These are phyloP conservation scores for Coleophoma cylindrospora DNA, from an alignment of 2,329 filamentous ascomycete genomes.

Conservation along the genomic window DNA sequence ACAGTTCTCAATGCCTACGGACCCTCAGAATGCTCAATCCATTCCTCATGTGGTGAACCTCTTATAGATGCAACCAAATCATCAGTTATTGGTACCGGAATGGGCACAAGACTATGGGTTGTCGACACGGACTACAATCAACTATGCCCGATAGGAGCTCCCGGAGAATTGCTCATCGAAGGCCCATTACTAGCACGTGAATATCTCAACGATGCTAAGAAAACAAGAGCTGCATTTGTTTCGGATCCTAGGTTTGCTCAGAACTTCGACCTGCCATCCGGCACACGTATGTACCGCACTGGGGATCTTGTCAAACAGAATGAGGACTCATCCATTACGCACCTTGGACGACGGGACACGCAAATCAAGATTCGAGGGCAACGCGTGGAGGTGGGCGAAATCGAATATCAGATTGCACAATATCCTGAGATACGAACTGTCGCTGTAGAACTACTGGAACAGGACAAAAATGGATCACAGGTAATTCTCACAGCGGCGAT, in stretches of 20 bases:
- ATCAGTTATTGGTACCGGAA: neutral
- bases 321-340: neutral
- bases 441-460: slow-evolving; percentile 1
- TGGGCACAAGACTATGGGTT: slow-evolving; percentile 2
- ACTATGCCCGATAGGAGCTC: slow-evolving; percentile 22
- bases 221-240: slow-evolving; percentile 53
- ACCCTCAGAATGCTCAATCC: slow-evolving; percentile 1
- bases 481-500: slow-evolving; percentile 2
- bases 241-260: slow-evolving; percentile 36
- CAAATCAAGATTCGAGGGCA: slow-evolving; percentile 1
- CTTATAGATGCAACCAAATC: slow-evolving; percentile 1
- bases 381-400: slow-evolving; percentile 1
- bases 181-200: slow-evolving; percentile 43
- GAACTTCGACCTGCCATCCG: neutral
- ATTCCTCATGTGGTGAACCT: neutral
- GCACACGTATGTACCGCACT: neutral
- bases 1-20: slow-evolving; percentile 2
- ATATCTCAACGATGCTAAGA: slow-evolving; percentile 52
- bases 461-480: neutral
- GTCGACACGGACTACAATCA: neutral
- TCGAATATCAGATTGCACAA: slow-evolving; percentile 1
- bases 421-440: neutral
- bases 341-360: slow-evolving; percentile 1
- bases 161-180: slow-evolving; percentile 32
- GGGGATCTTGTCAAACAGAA: slow-evolving; percentile 1